Conservation (phyloP, 768 basidiomycete species). For the Boletus rubroflammeus region DNA sequence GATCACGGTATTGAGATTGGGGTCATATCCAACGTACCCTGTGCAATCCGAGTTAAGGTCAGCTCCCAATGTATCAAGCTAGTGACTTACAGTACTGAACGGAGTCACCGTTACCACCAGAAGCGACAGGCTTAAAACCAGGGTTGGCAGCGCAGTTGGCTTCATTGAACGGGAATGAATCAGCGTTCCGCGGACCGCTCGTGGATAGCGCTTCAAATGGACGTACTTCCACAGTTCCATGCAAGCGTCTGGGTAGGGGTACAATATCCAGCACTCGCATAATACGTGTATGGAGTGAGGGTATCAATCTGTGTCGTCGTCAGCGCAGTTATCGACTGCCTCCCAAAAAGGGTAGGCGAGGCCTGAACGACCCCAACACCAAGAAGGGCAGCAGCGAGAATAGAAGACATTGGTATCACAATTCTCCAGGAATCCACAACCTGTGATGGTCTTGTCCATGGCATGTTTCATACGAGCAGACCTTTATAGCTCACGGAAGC, state of each 20-base stretch:
- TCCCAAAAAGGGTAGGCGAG: slow-evolving; percentile 28
- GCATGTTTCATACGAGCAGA: not conserved
- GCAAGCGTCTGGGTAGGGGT: slow-evolving; percentile 37
- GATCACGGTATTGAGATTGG: slow-evolving; percentile 34
- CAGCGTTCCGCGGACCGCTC: not conserved
- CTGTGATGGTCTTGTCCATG: too few species aligned
- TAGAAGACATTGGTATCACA: slow-evolving; percentile 13
- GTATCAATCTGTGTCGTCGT: slow-evolving; percentile 37
- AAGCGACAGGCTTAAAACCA: slow-evolving; percentile 44
- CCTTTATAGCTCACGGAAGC: not conserved
- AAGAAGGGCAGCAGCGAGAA: slow-evolving; percentile 17
- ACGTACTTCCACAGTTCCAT: slow-evolving; percentile 56
- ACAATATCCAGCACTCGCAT: slow-evolving; percentile 53
- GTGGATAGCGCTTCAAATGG: not conserved
- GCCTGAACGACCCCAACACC: slow-evolving; percentile 9
- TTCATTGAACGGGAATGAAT: slow-evolving; percentile 12
- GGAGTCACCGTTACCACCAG: slow-evolving; percentile 43
- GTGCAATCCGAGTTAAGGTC: not conserved
- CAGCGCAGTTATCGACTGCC: slow-evolving; percentile 39
- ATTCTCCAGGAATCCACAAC: not conserved
- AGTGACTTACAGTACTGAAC: slow-evolving; percentile 41
- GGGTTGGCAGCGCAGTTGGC: slow-evolving; percentile 48
- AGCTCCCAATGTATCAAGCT: not conserved
- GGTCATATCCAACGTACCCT: slow-evolving; percentile 57
- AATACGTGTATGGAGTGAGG: slow-evolving; percentile 48